phyloP scores from a whole-genome alignment of 495 filamentous ascomycete species.

The Neurospora sp. region DNA sequence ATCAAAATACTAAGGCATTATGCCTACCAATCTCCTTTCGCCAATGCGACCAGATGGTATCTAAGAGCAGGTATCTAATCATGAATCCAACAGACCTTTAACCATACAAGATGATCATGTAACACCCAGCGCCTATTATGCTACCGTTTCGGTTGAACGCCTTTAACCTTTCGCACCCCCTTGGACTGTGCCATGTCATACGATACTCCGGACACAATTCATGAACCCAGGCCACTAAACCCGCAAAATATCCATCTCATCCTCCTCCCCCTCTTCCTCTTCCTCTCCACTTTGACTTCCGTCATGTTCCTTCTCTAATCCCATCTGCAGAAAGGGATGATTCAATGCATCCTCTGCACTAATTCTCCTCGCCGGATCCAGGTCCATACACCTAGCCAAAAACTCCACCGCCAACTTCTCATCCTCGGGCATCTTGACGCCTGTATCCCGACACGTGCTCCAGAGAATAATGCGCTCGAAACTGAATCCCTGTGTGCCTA shows the following conservation, averaged over 20 bases:
- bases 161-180: neutral
- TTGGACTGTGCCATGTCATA: neutral
- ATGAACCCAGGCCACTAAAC: slow-evolving; percentile 6
- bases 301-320: slow-evolving; percentile 1
- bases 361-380: slow-evolving; percentile 62
- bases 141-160: neutral
- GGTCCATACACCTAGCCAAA: slow-evolving; percentile 56
- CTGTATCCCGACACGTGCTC: slow-evolving; percentile 56
- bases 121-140: neutral
- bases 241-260: slow-evolving; percentile 40
- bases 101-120: neutral
- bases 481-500: slow-evolving; percentile 72
- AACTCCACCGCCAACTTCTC: slow-evolving; percentile 60
- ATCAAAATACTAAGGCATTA: neutral
- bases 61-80: neutral
- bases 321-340: slow-evolving; percentile 61
- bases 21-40: neutral
- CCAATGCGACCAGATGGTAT: neutral
- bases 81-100: neutral
- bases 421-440: slow-evolving; percentile 40
- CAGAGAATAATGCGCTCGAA: slow-evolving; percentile 91
- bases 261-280: slow-evolving; percentile 21
- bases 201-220: neutral
- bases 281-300: slow-evolving; percentile 2
- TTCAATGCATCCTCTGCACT: slow-evolving; percentile 60